Evolutionary conservation across 345 rosid genomes (phyloP), one percentile per base, ranked within the genome.

Genomic region (Syzygium oleosum): DNA sequence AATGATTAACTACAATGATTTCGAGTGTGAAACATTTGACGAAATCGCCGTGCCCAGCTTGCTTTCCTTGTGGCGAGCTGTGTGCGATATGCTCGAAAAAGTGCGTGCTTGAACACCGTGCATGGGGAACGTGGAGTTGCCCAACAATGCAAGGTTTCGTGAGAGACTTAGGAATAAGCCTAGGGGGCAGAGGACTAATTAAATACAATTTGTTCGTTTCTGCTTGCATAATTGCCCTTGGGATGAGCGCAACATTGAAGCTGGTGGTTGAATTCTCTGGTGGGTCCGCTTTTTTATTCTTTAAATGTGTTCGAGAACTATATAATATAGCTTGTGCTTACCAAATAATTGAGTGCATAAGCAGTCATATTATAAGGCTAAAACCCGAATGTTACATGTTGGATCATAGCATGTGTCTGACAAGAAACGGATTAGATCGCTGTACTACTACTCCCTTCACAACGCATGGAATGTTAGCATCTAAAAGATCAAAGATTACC

Each of bases 41-140:
- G 31, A 77, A 53, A 79, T 52, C 25, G 84, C 56, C 55, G 43
- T 51, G 55, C 46, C 46, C 46, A 43, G 46, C 46, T 43, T 43
- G 46, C 46, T 80, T 79, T 51, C 29, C 34, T 41, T 55, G 58
- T 34, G 83, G 83, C 52, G 29, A 38, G 55, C 23, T n/a, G 53
- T 79, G 53, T 87, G 85, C 16, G 85, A 52, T 80, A 15, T n/a
- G 73, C 56, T 68, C 51, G 63, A 54, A 29, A 52, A 29, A 54
- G 78, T 58, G 87, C 87, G 87, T 58, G 91, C 92, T 93, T 84
- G 91, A 90, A 89, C 53, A 43, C 38, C 90, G 93, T 92, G 93
- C 91, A 73, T 79, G 59, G 84, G 84, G 91, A 92, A 92, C 94
- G 88, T 92, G 92, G 92, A 58, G 92, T 92, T 92, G 94, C 91